A percentile compares a stretch with the other conserved stretches of the same genome.
Evolutionary conservation across 768 basidiomycete genomes (phyloP).

Genomic region (Termitomyces sp.): DNA sequence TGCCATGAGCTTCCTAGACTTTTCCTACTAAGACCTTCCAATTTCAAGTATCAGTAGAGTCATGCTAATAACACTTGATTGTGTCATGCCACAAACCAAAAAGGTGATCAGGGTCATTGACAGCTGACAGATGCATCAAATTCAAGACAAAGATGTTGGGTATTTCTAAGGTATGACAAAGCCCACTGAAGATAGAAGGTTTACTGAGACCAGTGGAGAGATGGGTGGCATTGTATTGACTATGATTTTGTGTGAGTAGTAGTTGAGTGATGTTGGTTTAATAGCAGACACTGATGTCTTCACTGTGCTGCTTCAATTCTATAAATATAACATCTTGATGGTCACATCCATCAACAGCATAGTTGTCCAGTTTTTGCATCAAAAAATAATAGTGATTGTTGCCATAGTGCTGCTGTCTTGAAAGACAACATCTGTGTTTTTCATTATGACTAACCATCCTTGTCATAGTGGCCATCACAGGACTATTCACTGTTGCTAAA

Average conservation of each 20-base stretch:
- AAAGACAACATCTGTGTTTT: constrained; percentile 28
- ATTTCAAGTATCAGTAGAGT: neutral
- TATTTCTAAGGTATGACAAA: constrained; percentile 23
- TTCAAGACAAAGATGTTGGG: constrained; percentile 34
- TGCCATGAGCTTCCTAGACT: constrained; percentile 12
- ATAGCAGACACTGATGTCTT: neutral
- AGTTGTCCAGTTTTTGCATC: constrained; percentile 21
- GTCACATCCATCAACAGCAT: constrained; percentile 18
- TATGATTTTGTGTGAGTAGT: neutral
- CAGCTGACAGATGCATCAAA: constrained; percentile 34
- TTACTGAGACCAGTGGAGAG: neutral
- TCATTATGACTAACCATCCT: constrained; percentile 31
- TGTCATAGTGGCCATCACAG: constrained; percentile 22
- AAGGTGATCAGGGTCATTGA: constrained; percentile 36
- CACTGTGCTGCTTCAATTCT: constrained; percentile 1
- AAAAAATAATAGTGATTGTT: constrained; percentile 28
- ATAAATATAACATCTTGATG: constrained; percentile 20
- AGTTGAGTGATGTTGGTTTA: constrained; percentile 22
- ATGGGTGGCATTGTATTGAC: neutral
- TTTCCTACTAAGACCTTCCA: constrained; percentile 6
- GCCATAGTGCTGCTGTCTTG: constrained; percentile 19
- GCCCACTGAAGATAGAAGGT: constrained; percentile 28
- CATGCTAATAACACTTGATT: constrained; percentile 20
- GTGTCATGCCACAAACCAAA: constrained; percentile 30
- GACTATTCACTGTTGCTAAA: constrained; percentile 28